A percentile compares a stretch with the other conserved stretches of the same genome.
These are phyloP conservation scores for Wilhelminamyces savonicus DNA, from an alignment of 805 yeast genomes.

Conservation along the genomic window DNA sequence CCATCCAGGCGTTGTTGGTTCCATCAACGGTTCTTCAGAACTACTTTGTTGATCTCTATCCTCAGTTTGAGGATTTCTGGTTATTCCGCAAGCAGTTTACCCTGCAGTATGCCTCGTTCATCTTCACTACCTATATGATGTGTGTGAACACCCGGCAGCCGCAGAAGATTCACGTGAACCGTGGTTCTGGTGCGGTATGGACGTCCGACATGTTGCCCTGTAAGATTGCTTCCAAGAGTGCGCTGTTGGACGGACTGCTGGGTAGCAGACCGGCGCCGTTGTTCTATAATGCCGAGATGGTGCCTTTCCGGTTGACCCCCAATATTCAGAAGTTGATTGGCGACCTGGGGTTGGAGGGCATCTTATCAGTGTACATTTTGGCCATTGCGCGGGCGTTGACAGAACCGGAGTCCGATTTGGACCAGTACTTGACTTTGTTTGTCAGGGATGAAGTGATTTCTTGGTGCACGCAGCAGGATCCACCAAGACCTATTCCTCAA, in stretches of 20 bases:
- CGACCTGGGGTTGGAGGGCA: slow-evolving; percentile 88
- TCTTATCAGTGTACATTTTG: slow-evolving; percentile 78
- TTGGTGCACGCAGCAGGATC: slow-evolving; percentile 86
- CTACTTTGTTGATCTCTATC: slow-evolving; percentile 63
- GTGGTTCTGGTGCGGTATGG: slow-evolving; percentile 82
- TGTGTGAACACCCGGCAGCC: slow-evolving; percentile 91
- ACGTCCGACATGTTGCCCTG: slow-evolving; percentile 95
- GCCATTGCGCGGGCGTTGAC: slow-evolving; percentile 81
- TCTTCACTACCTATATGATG: slow-evolving; percentile 91
- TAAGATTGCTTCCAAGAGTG: slow-evolving; percentile 54
- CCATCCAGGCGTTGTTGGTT: slow-evolving; percentile 80
- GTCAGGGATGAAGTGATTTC: slow-evolving; percentile 93
- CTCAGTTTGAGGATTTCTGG: slow-evolving; percentile 93
- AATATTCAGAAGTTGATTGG: slow-evolving; percentile 92
- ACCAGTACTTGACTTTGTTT: slow-evolving; percentile 85
- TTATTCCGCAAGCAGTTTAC: slow-evolving; percentile 92
- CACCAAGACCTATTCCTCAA: slow-evolving; percentile 64
- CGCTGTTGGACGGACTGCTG: slow-evolving; percentile 41
- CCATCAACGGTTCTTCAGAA: slow-evolving; percentile 80
- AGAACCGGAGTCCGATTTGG: slow-evolving; percentile 89
- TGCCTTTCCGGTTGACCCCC: slow-evolving; percentile 95
- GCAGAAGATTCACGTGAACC: slow-evolving; percentile 80
- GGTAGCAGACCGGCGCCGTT: slow-evolving; percentile 66
- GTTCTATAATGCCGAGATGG: slow-evolving; percentile 85
- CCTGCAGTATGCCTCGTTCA: slow-evolving; percentile 88